Conservation (phyloP, 768 basidiomycete species). For the Kwoniella sp. region DNA sequence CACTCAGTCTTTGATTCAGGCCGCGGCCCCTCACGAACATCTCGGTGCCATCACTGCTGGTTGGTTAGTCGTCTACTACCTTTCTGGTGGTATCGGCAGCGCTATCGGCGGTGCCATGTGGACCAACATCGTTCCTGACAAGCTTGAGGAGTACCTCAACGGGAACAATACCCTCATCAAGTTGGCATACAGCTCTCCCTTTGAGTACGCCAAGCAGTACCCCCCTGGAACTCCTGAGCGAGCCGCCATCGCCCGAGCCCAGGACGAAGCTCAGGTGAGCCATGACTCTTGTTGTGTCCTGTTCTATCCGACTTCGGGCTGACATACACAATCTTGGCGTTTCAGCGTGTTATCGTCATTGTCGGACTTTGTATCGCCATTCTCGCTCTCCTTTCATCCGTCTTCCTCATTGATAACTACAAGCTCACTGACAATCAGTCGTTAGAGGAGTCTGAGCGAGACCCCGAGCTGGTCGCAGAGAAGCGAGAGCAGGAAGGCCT, state of each 20-base stretch:
- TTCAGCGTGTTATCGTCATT: conserved; percentile 40
- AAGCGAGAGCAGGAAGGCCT: conserved; percentile 10
- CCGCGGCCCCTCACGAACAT: conserved; percentile 38
- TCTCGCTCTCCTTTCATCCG: conserved; percentile 24
- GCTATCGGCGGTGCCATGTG: conserved; percentile 54
- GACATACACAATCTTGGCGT: not conserved
- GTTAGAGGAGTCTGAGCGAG: conserved; percentile 33
- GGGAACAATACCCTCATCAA: conserved; percentile 40
- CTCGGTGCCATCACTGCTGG: conserved; percentile 45
- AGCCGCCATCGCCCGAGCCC: conserved; percentile 47
- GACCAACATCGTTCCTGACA: conserved; percentile 51
- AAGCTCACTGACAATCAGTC: conserved; percentile 36
- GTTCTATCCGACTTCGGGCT: not conserved
- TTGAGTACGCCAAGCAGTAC: conserved; percentile 39
- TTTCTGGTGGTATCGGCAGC: conserved; percentile 45
- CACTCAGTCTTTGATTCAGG: conserved; percentile 39
- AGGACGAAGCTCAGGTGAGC: conserved; percentile 53
- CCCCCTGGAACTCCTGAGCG: conserved; percentile 40
- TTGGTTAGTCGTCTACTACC: conserved; percentile 48
- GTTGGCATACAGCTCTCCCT: conserved; percentile 46
- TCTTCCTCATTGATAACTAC: conserved; percentile 37
- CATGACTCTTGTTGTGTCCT: not conserved
- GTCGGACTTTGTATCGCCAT: conserved; percentile 34
- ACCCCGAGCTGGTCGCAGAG: conserved; percentile 14
- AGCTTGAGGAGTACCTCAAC: conserved; percentile 39